These are phyloP conservation scores for Nothopassalora personata DNA, from an alignment of 2,329 filamentous ascomycete genomes.

Conservation along the genomic window DNA sequence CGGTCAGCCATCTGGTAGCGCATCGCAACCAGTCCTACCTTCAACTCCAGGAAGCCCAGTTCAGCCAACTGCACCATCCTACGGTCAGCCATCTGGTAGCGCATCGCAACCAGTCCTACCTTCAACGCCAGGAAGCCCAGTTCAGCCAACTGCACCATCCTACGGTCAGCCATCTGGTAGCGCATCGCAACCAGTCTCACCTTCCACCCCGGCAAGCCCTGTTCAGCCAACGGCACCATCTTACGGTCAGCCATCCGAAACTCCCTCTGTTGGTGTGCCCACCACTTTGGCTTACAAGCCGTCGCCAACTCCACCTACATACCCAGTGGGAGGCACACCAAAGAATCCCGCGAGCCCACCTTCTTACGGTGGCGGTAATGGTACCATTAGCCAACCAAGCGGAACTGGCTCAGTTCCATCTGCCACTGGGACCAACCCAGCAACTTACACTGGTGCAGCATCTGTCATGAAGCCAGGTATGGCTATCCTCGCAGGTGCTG, in stretches of 20 bases:
- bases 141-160: not conserved
- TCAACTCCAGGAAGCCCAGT: not conserved
- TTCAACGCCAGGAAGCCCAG: not conserved
- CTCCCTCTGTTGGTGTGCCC: not conserved
- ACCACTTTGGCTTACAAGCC: not conserved
- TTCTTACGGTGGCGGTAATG: not conserved
- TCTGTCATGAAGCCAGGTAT: conserved; percentile 11
- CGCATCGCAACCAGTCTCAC: not conserved
- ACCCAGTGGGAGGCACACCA: not conserved
- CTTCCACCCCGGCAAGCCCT: not conserved
- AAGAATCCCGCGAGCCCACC: not conserved
- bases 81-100: not conserved
- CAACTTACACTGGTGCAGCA: conserved; percentile 7
- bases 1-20: not conserved
- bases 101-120: not conserved
- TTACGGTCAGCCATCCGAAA: not conserved
- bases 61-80: not conserved
- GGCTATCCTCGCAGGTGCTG: conserved; percentile 12
- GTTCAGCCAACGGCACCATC: not conserved
- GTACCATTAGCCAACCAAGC: not conserved
- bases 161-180: not conserved
- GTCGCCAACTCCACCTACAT: not conserved
- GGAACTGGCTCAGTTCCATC: not conserved
- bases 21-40: not conserved
- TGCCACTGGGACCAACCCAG: not conserved